Conservation (phyloP, 441 rosid genomes). For the Mallotus repandus region DNA sequence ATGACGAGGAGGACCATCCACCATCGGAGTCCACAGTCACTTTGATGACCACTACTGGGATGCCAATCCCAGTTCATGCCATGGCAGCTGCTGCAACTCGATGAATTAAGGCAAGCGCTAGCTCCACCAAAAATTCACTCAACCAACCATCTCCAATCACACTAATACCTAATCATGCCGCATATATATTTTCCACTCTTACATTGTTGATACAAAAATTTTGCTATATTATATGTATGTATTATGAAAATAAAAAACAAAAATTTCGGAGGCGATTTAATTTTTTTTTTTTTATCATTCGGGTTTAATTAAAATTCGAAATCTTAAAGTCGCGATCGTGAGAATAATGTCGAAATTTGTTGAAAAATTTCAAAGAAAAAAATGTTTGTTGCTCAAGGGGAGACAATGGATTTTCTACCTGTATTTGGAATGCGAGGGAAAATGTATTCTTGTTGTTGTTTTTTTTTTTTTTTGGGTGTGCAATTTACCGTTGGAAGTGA, state of each 20-base stretch:
- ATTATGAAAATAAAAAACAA: too few species aligned
- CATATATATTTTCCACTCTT: background rate
- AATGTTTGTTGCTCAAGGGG: background rate
- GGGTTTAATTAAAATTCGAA: too few species aligned
- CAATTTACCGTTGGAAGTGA: background rate
- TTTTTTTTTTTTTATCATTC: too few species aligned
- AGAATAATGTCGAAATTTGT: too few species aligned
- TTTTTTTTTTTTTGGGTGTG: background rate
- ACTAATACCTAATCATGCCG: too few species aligned
- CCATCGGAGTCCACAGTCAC: conserved; percentile 13
- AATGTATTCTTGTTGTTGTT: background rate
- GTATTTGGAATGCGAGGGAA: background rate
- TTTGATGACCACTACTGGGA: conserved; percentile 18
- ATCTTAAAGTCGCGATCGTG: too few species aligned
- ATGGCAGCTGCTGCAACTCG: conserved; percentile 55
- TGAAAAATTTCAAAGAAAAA: too few species aligned
- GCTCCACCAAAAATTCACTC: too few species aligned
- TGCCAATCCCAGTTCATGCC: conserved; percentile 26
- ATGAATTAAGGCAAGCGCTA: conserved; percentile 5
- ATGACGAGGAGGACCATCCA: conserved; percentile 29
- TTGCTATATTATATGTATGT: background rate
- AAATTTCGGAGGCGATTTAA: too few species aligned
- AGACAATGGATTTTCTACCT: background rate
- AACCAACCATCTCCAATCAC: too few species aligned
- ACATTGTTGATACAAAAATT: background rate